Conservation (phyloP, 495 filamentous ascomycete genomes). For the Neurospora sp. region DNA sequence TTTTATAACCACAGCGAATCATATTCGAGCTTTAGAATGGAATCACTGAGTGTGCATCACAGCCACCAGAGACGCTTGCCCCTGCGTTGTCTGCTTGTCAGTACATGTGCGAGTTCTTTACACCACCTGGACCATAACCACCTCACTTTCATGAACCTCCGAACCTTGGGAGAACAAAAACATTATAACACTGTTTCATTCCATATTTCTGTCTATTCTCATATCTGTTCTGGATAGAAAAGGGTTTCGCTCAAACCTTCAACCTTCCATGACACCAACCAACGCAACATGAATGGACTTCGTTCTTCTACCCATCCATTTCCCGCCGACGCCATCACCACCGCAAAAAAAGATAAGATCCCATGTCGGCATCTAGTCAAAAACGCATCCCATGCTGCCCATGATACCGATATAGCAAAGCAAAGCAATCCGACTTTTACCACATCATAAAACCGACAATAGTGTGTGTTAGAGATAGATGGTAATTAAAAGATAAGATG, state of each 20-base stretch:
- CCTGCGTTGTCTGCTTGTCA: neutral
- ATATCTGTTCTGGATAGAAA: neutral
- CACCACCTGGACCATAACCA: neutral
- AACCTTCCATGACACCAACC: neutral
- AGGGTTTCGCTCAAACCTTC: neutral
- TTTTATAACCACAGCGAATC: neutral
- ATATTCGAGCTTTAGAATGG: neutral
- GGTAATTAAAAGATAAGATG: neutral
- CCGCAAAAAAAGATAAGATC: neutral
- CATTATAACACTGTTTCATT: neutral
- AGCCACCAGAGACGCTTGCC: neutral
- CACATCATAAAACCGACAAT: neutral
- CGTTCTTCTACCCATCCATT: neutral
- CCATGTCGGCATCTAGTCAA: neutral
- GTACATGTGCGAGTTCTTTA: neutral
- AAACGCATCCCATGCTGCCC: neutral
- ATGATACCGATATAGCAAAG: neutral
- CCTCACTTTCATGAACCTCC: neutral
- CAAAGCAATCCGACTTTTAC: neutral
- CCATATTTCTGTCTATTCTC: neutral
- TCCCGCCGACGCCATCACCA: neutral
- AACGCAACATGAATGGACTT: neutral
- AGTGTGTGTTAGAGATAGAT: neutral
- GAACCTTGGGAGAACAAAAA: neutral
- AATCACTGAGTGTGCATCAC: neutral